A percentile compares a stretch with the other conserved stretches of the same genome.
These are phyloP conservation scores for Trichomonas tenax DNA, from an alignment of 208 protist species.

Conservation along the genomic window DNA sequence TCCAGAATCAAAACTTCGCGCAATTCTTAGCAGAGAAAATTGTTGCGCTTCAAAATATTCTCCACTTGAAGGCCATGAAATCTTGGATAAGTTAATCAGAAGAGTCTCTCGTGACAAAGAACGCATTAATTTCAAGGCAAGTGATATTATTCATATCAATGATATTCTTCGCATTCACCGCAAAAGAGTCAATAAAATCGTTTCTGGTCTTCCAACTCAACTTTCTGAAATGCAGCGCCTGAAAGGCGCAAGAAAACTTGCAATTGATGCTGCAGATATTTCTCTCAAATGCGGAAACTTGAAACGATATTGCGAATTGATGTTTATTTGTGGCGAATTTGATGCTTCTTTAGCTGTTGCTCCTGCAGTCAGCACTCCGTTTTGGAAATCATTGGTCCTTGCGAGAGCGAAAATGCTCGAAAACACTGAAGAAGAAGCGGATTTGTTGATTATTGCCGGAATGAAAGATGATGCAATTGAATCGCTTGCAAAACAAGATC, in stretches of 20 bases:
- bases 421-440: not conserved
- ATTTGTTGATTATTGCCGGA: not conserved
- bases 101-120: not conserved
- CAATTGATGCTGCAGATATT: not conserved
- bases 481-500: not conserved
- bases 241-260: not conserved
- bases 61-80: not conserved
- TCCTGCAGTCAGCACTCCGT: not conserved
- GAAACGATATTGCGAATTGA: not conserved
- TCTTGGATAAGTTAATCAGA: not conserved
- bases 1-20: not conserved
- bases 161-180: not conserved
- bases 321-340: not conserved
- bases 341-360: not conserved
- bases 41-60: not conserved
- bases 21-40: not conserved
- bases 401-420: not conserved
- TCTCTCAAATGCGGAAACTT: not conserved
- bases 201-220: not conserved
- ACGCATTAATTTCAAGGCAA: not conserved
- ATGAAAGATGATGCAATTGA: not conserved
- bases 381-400: not conserved
- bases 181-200: not conserved
- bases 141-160: not conserved
- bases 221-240: not conserved